Evolutionary conservation across 2,329 filamentous ascomycete species (phyloP), one percentile per base, ranked within the genome.

Genomic region (Pezicula rhizophila): DNA sequence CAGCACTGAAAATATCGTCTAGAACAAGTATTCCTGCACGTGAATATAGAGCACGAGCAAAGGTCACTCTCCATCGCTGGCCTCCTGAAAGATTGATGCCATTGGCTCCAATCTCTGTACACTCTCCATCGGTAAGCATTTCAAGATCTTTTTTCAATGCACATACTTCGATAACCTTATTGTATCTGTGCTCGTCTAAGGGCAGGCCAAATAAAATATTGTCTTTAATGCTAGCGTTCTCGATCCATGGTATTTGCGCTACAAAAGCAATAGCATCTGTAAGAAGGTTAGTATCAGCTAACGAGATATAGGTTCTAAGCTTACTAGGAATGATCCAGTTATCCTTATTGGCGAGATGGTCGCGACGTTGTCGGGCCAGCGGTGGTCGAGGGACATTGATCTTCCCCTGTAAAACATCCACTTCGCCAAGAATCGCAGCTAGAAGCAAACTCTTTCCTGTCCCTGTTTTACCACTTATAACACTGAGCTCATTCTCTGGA

Each of bases 31-130:
- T 83, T 0, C 85, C 83, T 1, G 86, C 87, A 12, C 87, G 76
- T 2, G 87, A 91, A 65, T 93, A 93, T 15, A 93, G 72, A 1
- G 88, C 87, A 42, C 89, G 75, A 2, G 88, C 89, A 57, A 95
- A 81, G 0, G 86, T 88, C 28, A 93, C 77, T 46, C 89, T 79
- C 85, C 88, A 91, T 60, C 87, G 82, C 66, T 95, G 89, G 0
- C 89, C 89, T 53, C 89, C 89, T 52, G 84, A 89, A 6, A 95
- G 71, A 57, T 92, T 91, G 57, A 93, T 87, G 6, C 89, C 89
- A 53, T 92, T 91, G 2, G 87, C 85, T 10, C 89, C 89, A 46
- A 95, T 87, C 60, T 91, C 86, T 0, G 89, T 95, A 42, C 79
- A 68, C 57, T 93, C 87, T 4, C 88, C 88, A 60, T 92, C 85